Evolutionary conservation across 2,329 filamentous ascomycete genomes (phyloP).

Genomic region (Diaporthe sp.): DNA sequence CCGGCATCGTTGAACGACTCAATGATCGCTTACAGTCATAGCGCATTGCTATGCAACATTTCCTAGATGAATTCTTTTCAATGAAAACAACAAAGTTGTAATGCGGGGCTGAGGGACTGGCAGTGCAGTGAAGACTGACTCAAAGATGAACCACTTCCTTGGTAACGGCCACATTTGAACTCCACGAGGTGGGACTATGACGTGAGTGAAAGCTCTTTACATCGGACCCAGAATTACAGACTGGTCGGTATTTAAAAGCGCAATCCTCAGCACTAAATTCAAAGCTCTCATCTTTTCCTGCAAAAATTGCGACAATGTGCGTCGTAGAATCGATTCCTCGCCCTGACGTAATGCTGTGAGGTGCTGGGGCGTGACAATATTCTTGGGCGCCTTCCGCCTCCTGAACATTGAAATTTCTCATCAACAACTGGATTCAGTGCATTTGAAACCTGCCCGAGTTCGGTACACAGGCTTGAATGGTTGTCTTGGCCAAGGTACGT

Average conservation of each 20-base stretch:
- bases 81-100: background rate
- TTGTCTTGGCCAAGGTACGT: background rate
- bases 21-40: background rate
- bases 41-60: background rate
- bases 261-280: no score
- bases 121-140: background rate
- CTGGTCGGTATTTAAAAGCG: background rate
- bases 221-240: conserved; percentile 3
- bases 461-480: background rate
- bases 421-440: background rate
- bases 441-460: background rate
- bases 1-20: background rate
- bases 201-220: conserved; percentile 8
- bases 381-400: no score
- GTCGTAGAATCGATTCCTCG: background rate
- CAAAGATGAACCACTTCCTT: conserved; percentile 17
- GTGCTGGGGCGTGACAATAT: no score
- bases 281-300: background rate
- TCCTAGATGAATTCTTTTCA: background rate
- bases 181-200: conserved; percentile 13
- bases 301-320: background rate
- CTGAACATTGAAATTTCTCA: background rate
- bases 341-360: no score
- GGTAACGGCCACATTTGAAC: conserved; percentile 3
- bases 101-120: background rate